Conservation (phyloP, 345 rosid species). For the Aquilaria malaccensis region DNA sequence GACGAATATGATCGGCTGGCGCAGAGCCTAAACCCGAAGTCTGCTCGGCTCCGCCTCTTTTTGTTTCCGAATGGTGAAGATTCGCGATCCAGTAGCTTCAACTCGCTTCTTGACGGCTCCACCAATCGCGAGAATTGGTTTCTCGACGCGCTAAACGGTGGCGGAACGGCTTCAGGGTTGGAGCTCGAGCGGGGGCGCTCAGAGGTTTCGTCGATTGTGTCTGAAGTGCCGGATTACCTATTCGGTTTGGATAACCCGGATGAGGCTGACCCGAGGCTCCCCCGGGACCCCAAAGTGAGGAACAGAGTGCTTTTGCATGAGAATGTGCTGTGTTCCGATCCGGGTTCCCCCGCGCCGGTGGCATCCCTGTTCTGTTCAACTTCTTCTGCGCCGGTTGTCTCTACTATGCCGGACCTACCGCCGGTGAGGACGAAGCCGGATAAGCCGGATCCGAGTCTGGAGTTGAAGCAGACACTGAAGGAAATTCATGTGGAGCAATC, state of each 20-base stretch:
- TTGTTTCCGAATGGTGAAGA: slow-evolving; percentile 57
- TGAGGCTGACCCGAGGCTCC: slow-evolving; percentile 47
- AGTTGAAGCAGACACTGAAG: slow-evolving; percentile 14
- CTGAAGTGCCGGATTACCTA: slow-evolving; percentile 86
- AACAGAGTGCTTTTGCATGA: slow-evolving; percentile 36
- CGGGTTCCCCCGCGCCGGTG: slow-evolving; percentile 82
- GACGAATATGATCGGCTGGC: slow-evolving; percentile 88
- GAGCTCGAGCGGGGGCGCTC: slow-evolving; percentile 74
- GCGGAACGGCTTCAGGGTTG: slow-evolving; percentile 23
- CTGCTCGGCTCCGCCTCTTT: slow-evolving; percentile 82
- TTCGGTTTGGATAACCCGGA: slow-evolving; percentile 81
- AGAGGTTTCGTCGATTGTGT: slow-evolving; percentile 77
- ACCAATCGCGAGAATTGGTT: slow-evolving; percentile 89
- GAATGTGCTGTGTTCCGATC: slow-evolving; percentile 61
- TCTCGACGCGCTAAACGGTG: slow-evolving; percentile 72
- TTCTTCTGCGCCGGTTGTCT: slow-evolving; percentile 42
- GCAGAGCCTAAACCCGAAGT: slow-evolving; percentile 56
- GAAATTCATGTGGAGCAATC: slow-evolving; percentile 27
- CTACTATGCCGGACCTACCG: slow-evolving; percentile 63
- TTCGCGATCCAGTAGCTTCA: slow-evolving; percentile 67
- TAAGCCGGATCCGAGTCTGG: slow-evolving; percentile 24
- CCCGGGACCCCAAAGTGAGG: slow-evolving; percentile 49
- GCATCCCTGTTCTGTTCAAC: slow-evolving; percentile 71
- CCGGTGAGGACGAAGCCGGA: slow-evolving; percentile 67
- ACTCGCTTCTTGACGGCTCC: slow-evolving; percentile 79